Base-by-base conservation (phyloP, 2,329 filamentous ascomycete species). In the Calonectria honghensis region DNA sequence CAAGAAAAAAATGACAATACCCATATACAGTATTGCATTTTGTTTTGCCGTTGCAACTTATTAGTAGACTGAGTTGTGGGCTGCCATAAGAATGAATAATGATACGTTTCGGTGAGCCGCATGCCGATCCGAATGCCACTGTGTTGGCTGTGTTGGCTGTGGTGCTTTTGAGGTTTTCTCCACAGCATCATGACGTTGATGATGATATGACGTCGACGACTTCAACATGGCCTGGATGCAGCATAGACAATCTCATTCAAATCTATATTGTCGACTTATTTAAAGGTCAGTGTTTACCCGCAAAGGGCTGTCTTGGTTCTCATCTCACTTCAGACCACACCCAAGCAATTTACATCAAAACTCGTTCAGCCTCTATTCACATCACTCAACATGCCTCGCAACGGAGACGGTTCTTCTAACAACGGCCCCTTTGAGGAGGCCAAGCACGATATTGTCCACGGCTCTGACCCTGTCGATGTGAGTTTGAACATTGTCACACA, bases 351-450 rank as follows among this genome's bases (percentile, higher is more conserved):
- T 37, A 13, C 35, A 41, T 39, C 35, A 2, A 61, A 27, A 13
- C 35, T 10, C 27, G 13, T 10, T 24, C 16, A 54, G 4, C 57
- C 50, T 35, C 63, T 51, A 51, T 61, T 24, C 37, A 57, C 37
- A 64, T 67, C 51, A 51, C 32, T 68, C 81, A 87, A 71, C 73
- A 90, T 90, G 89, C 88, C 88, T 86, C 87, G 88, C 80, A 83
- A 87, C 74, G 88, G 88, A 87, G 86, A 87, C 79, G 87, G 87
- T 68, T 85, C 84, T 76, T 84, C 85, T 72, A 83, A 90, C 82
- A 89, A 90, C 81, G 86, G 86, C 73, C 85, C 84, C 70, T 82
- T 86, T 73, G 79, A 87, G 41, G 85, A 86, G 70, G 79, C 82
- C 13, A 81, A 81, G 72, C 83, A 88, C 76, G 76, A 86, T 82